Percentiles rank a stretch among this genome's conserved stretches.
Evolutionary conservation across 78 protist genomes (phyloP).

Genomic region (Dictyostelium firmibasis): DNA sequence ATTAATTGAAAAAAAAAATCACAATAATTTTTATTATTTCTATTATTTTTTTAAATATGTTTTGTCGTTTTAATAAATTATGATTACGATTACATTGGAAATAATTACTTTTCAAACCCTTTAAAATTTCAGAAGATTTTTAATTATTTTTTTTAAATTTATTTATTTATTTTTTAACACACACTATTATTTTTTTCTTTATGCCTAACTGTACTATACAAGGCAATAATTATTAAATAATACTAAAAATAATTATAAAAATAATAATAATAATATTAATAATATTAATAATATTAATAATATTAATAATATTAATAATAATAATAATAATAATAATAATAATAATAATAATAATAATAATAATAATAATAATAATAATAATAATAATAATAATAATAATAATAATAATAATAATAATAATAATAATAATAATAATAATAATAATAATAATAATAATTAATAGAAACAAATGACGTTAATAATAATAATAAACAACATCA

Average conservation of each 20-base stretch:
- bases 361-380: background rate
- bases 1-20: background rate
- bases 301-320: too few relatives aligned
- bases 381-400: background rate
- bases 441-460: background rate
- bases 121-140: background rate
- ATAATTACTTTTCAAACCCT: background rate
- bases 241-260: background rate
- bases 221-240: background rate
- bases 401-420: background rate
- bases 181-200: background rate
- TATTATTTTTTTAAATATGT: too few relatives aligned
- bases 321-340: background rate
- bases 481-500: background rate
- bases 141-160: background rate
- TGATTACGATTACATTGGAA: background rate
- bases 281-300: background rate
- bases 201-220: background rate
- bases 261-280: background rate
- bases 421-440: background rate
- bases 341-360: background rate
- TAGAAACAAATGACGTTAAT: background rate
- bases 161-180: background rate
- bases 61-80: background rate
- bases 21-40: too few relatives aligned